Evolutionary conservation across 116 monocot species (phyloP).

Genomic region (Dioscorea cayenensis): DNA sequence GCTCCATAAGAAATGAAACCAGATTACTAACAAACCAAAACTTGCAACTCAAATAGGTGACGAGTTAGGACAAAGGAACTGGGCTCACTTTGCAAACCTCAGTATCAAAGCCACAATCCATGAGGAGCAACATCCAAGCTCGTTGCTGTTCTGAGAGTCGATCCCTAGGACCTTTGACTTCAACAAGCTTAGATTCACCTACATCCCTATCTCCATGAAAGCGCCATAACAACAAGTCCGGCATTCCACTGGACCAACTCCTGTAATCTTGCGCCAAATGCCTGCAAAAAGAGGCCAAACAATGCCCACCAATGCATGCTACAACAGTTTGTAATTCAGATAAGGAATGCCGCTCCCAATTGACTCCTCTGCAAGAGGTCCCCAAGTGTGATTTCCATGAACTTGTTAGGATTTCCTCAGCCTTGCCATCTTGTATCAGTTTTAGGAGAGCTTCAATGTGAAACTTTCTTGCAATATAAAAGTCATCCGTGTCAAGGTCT

Average conservation of each 20-base stretch:
- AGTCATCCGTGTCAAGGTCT: conserved; percentile 76
- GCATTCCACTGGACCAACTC: conserved; percentile 95
- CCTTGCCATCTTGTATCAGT: conserved; percentile 66
- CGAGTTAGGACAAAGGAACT: conserved; percentile 6
- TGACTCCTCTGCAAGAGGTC: conserved; percentile 72
- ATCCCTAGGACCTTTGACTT: conserved; percentile 93
- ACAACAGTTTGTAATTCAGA: conserved; percentile 71
- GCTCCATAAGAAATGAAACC: too few relatives aligned
- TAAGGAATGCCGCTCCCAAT: conserved; percentile 64
- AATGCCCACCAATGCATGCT: conserved; percentile 50
- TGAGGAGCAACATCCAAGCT: conserved; percentile 78
- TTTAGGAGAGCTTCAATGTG: conserved; percentile 57
- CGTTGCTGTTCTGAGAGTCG: conserved; percentile 85
- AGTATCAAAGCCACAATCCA: conserved; percentile 73
- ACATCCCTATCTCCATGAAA: conserved; percentile 37
- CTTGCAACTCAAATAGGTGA: too few relatives aligned
- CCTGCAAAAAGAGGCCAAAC: conserved; percentile 56
- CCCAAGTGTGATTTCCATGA: conserved; percentile 71
- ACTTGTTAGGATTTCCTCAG: conserved; percentile 68
- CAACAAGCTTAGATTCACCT: conserved; percentile 87
- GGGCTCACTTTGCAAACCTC: conserved; percentile 84
- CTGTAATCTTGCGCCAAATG: conserved; percentile 71
- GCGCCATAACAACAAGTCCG: conserved; percentile 84
- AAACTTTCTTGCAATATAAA: conserved; percentile 55
- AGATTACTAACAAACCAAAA: too few relatives aligned